Percentiles rank a stretch among this genome's conserved stretches.
Evolutionary conservation across 2,329 filamentous ascomycete species (phyloP).

Genomic region (Falciphora oryzae): DNA sequence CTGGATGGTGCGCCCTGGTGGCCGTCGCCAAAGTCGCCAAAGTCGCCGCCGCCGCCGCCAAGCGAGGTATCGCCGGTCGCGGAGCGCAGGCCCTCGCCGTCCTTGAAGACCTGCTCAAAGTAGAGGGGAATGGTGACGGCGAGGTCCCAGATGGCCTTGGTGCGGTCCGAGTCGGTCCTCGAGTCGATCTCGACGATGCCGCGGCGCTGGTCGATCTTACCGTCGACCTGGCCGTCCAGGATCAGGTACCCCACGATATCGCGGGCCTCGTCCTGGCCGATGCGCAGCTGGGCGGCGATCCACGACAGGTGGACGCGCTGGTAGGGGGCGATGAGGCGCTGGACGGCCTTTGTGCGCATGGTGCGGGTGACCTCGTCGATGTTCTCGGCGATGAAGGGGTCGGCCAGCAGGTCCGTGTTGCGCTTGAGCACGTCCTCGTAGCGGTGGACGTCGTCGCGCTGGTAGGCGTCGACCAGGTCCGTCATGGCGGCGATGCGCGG

Average conservation of each 20-base stretch:
- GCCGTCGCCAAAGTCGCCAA: slow-evolving; percentile 11
- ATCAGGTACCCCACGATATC: slow-evolving; percentile 96
- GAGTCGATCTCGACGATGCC: slow-evolving; percentile 79
- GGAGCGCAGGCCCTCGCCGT: slow-evolving; percentile 64
- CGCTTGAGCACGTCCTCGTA: slow-evolving; percentile 85
- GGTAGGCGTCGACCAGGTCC: slow-evolving; percentile 91
- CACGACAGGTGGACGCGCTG: slow-evolving; percentile 84
- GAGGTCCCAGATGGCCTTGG: slow-evolving; percentile 68
- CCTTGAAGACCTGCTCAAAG: slow-evolving; percentile 67
- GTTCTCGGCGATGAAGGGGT: slow-evolving; percentile 96
- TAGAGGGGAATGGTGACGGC: slow-evolving; percentile 63
- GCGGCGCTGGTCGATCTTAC: slow-evolving; percentile 82
- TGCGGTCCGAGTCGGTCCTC: slow-evolving; percentile 65
- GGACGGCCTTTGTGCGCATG: slow-evolving; percentile 92
- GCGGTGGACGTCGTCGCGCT: slow-evolving; percentile 85
- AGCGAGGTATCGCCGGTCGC: slow-evolving; percentile 4
- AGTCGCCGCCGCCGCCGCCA: slow-evolving; percentile 1
- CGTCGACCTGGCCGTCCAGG: slow-evolving; percentile 78
- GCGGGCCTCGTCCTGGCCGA: slow-evolving; percentile 79
- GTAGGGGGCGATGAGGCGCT: slow-evolving; percentile 92
- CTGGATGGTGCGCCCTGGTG: not conserved
- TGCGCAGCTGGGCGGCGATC: slow-evolving; percentile 83
- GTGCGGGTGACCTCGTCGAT: slow-evolving; percentile 98
- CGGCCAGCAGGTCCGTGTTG: slow-evolving; percentile 82
- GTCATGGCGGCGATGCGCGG: slow-evolving; percentile 96